Conservation (phyloP, 2,329 filamentous ascomycete species). For the Ceratocystis lukuohia region DNA sequence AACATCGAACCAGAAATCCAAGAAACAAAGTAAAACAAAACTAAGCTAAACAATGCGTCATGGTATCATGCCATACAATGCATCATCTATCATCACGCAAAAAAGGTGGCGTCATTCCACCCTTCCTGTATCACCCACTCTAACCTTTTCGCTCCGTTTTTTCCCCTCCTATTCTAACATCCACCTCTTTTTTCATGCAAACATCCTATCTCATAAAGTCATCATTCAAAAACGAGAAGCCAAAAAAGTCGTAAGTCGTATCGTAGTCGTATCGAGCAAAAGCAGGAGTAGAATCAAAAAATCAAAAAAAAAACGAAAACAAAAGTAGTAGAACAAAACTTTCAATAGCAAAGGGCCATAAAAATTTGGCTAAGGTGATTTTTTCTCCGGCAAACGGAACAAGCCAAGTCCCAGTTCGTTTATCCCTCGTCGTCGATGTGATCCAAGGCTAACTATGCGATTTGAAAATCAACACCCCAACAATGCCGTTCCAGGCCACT, state of each 20-base stretch:
- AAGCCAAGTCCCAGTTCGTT: not conserved
- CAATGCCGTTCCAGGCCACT: slow-evolving; percentile 8
- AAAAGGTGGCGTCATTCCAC: slow-evolving; percentile 1
- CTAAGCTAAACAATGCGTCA: not conserved
- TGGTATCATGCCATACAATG: slow-evolving; percentile 10
- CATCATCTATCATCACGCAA: slow-evolving; percentile 6
- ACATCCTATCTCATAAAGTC: not conserved
- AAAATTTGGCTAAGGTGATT: not conserved
- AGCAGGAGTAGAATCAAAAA: not conserved
- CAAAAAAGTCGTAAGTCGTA: slow-evolving; percentile 7
- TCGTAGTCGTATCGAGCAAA: slow-evolving; percentile 6
- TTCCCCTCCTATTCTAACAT: not conserved
- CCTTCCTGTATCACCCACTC: not conserved
- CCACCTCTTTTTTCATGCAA: not conserved
- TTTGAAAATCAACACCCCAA: not conserved
- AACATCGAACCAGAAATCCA: not conserved
- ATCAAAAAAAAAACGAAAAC: not conserved
- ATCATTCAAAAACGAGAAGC: slow-evolving; percentile 6
- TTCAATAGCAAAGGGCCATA: not conserved
- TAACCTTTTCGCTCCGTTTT: not conserved
- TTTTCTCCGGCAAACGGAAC: not conserved
- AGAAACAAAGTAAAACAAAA: slow-evolving; percentile 11
- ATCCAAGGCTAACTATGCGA: slow-evolving; percentile 1
- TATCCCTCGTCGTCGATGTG: not conserved
- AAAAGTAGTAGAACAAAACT: not conserved